A percentile compares a stretch with the other conserved stretches of the same genome.
Evolutionary conservation across 768 basidiomycete genomes (phyloP).

Genomic region (Pleurotus platypus): DNA sequence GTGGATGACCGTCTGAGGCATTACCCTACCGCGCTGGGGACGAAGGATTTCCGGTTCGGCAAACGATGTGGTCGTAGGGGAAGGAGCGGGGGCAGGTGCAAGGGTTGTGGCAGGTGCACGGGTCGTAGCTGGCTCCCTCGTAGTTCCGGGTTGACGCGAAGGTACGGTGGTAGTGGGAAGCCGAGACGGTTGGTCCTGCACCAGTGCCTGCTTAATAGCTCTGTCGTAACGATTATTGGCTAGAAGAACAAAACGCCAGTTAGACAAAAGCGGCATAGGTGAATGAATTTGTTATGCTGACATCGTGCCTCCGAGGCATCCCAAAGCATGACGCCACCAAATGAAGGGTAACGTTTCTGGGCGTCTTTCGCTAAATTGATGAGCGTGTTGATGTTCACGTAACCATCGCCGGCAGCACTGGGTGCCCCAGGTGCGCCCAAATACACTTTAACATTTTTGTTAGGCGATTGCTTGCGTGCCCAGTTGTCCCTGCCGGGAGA

Average conservation of each 20-base stretch:
- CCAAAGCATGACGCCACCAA: constrained; percentile 56
- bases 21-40: not conserved
- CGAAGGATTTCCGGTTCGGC: constrained; percentile 1
- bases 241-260: constrained; percentile 6
- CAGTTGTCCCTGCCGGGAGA: constrained; percentile 46
- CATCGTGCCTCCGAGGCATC: constrained; percentile 37
- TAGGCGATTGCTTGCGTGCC: constrained; percentile 57
- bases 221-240: constrained; percentile 48
- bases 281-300: constrained; percentile 32
- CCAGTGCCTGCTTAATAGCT: constrained; percentile 45
- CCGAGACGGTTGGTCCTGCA: constrained; percentile 16
- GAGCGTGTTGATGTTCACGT: constrained; percentile 42
- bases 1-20: constrained; percentile 2
- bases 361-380: constrained; percentile 38
- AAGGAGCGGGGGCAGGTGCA: constrained; percentile 3
- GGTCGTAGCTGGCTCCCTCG: constrained; percentile 5
- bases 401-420: constrained; percentile 50
- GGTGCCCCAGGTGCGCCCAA: constrained; percentile 54
- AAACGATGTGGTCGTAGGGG: not conserved
- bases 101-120: constrained; percentile 4
- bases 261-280: constrained; percentile 8
- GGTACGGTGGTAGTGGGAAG: constrained; percentile 13
- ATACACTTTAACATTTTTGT: constrained; percentile 55
- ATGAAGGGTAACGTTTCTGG: constrained; percentile 51
- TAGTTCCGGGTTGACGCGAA: not conserved